Evolutionary conservation across 2,329 filamentous ascomycete species (phyloP), one percentile per base, ranked within the genome.

Genomic region (Sporothrix curviconia): DNA sequence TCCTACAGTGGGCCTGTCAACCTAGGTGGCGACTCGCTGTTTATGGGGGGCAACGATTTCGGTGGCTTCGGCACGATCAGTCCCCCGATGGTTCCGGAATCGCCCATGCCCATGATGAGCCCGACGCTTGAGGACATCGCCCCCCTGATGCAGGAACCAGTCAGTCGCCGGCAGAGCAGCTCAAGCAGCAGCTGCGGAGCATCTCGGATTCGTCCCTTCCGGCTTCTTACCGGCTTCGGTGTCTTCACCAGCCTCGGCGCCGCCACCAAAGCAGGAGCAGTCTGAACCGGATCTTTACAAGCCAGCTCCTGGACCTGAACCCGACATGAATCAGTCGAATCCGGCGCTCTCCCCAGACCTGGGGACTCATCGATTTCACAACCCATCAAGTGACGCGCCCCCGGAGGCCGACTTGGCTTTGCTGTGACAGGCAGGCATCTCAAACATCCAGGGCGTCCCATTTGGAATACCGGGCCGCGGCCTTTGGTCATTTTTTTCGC

Each of bases 231-330:
- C 63, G 64, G 6, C 61, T 64, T n/a, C 59, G 60, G 24, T 66
- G 64, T 40, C 59, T 66, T 14, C 64, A 65, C 39, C 64, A 66
- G 32, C 63, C 64, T 1, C 47, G 61, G n/a, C 58, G 63, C 17
- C 63, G 64, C 3, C 64, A 66, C 54, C 64, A 64, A 36, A 66
- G 64, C 58, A 63, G 64, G 50, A 66, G 64, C 57, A 65, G 63
- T 42, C 59, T 66, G 47, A 66, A 64, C 53, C 61, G 62, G 12
- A 65, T 65, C 47, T 63, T 65, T 25, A 64, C 64, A 7, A 64
- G 63, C 46, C 64, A 66, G 49, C 62, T 66, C 4, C 46, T 66
- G 14, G 64, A 66, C 55, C 51, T 66, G 36, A 64, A 66, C 46
- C 62, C 61, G 32, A 59, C 62, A 49, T 64, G 61, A 62, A n/a